Conservation (phyloP, 768 basidiomycete species). For the Mycena belliarum region DNA sequence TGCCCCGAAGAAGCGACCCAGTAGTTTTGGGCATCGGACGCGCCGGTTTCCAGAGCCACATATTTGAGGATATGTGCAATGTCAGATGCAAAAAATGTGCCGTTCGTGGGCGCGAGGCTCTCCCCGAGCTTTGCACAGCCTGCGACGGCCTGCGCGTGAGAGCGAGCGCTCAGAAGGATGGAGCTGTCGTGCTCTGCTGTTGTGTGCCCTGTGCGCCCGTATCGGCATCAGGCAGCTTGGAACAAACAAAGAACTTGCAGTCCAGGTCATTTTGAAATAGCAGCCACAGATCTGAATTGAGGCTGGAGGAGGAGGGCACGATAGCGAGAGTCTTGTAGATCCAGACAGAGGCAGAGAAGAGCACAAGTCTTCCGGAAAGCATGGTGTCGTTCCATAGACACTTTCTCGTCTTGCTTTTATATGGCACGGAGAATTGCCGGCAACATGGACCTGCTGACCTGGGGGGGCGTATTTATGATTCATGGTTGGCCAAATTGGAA, state of each 20-base stretch:
- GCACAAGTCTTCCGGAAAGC: neutral
- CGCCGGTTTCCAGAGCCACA: conserved; percentile 11
- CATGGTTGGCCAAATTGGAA: too few species aligned
- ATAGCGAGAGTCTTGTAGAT: neutral
- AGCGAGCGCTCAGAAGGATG: conserved; percentile 11
- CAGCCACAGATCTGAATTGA: conserved; percentile 20
- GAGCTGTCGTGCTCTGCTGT: conserved; percentile 13
- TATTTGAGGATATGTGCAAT: conserved; percentile 9
- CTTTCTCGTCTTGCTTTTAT: neutral
- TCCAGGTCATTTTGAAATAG: conserved; percentile 21
- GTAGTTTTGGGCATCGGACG: conserved; percentile 14
- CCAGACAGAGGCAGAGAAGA: neutral
- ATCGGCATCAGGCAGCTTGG: too few species aligned
- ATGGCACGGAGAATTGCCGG: conserved; percentile 5
- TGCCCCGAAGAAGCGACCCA: conserved; percentile 12
- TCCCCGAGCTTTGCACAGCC: conserved; percentile 19
- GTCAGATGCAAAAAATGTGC: conserved; percentile 17
- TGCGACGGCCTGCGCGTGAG: conserved; percentile 7
- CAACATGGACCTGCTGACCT: conserved; percentile 3
- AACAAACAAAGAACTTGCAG: neutral
- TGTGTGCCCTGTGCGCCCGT: conserved; percentile 6
- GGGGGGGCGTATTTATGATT: too few species aligned
- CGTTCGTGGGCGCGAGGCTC: conserved; percentile 12
- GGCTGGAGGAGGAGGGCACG: neutral
- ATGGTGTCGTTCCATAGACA: neutral